Base-by-base conservation (phyloP, 768 basidiomycete genomes). In the Lanmaoa rubissima region DNA sequence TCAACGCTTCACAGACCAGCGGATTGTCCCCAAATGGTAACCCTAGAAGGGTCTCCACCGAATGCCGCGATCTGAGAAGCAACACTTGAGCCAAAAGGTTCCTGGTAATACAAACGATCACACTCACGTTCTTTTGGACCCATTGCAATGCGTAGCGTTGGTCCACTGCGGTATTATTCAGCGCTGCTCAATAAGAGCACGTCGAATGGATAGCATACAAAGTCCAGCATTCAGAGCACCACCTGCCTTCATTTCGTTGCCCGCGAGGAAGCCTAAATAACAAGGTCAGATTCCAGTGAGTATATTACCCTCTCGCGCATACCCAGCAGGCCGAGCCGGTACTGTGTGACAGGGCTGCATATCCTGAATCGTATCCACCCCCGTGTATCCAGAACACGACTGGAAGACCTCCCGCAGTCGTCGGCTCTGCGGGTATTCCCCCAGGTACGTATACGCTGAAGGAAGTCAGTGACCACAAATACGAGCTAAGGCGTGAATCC, bases 321-420 rank as follows among this genome's bases (percentile, higher is more conserved):
- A 50, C 28, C 39, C 39, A 50, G 32, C 5, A 50, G 39, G 39
- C 40, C 40, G 3, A 39, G 38, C 17, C 38, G 40, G 31, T 34
- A 24, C 19, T 50, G 48, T 11, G 12, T 28, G 11, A 32, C 51
- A 28, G 43, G 43, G 45, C 69, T 65, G 26, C 60, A 48, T 8
- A 42, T 64, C 71, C 40, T 70, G 73, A 49, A 70, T 67, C 39
- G 1, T 43, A 24, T 43, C 43, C 24, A 21, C 19, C 31, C 0
- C 50, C 31, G n/a, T 41, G 40, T 16, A 16, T 32, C 50, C 50
- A 21, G 24, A 39, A 39, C n/a, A n/a, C 38, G 9, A n/a, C 38
- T 39, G 38, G 17, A 44, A 44, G 16, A 26, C 24, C 16, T 44
- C 54, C 59, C 69, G 16, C 68, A 64, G 32, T 70, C 35, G 21